These are phyloP conservation scores for Medicago lupulina DNA, from an alignment of 306 rosid genomes.

Conservation along the genomic window DNA sequence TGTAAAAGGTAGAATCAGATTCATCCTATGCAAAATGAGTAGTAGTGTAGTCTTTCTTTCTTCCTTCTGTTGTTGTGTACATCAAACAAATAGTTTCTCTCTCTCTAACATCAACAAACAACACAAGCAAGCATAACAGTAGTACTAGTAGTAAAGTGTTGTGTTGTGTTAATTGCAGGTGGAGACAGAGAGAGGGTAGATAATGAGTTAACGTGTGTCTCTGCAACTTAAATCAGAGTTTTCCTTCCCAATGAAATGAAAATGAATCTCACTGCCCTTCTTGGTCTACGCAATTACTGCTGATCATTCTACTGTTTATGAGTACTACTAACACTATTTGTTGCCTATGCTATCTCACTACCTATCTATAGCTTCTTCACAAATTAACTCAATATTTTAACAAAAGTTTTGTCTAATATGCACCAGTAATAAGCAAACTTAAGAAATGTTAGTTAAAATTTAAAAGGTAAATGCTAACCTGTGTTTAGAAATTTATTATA, in stretches of 20 bases:
- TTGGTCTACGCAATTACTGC: background rate
- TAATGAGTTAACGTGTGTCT: conserved; percentile 63
- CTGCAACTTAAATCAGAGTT: conserved; percentile 55
- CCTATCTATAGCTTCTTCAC: background rate
- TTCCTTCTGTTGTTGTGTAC: conserved; percentile 32
- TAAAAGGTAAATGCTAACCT: too few species aligned
- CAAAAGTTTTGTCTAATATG: too few species aligned
- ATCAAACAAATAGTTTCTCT: conserved; percentile 33
- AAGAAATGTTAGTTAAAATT: too few species aligned
- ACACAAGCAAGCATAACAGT: background rate
- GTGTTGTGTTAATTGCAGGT: conserved; percentile 40
- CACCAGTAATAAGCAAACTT: too few species aligned
- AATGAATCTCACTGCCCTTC: background rate
- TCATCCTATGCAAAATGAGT: background rate
- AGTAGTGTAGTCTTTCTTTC: background rate
- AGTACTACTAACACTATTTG: background rate
- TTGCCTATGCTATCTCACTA: background rate
- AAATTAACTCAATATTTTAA: too few species aligned
- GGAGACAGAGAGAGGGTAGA: conserved; percentile 50
- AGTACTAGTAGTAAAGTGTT: background rate
- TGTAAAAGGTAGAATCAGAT: conserved; percentile 43
- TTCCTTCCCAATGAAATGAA: conserved; percentile 63
- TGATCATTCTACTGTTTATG: conserved; percentile 7
- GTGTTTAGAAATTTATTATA: too few species aligned
- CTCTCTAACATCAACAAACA: background rate